Base-by-base conservation (phyloP, 2,329 filamentous ascomycete genomes). In the Fusarium sp. region DNA sequence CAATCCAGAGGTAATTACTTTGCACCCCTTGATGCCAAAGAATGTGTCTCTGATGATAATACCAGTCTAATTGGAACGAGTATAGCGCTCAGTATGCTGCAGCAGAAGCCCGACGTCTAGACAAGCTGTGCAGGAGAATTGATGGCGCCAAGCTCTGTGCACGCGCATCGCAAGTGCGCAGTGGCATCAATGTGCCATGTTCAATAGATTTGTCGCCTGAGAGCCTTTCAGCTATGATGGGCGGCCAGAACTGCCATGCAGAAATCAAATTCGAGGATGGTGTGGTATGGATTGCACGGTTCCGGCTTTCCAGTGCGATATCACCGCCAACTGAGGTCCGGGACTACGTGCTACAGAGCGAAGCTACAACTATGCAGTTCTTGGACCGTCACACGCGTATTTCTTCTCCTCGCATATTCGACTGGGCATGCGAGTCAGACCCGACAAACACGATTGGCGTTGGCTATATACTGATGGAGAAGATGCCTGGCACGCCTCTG, bases 381-480 rank as follows among this genome's bases (percentile, higher is more conserved):
- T 39, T 52, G 28, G 29, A 52, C 6, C 36, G 53, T 3, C 56
- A 52, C 39, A 52, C 48, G 5, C 4, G 19, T 25, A 52, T 52
- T 13, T 42, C 50, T 36, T 41, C 51, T 19, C 51, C 51, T 24
- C 34, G 36, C 40, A 34, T 53, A 22, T 47, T 53, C 9, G 51
- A 46, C 51, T 47, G 43, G 50, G 51, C 45, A 25, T 75, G 69
- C 46, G 71, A 72, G 45, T 70, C 70, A 10, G 70, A 73, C 51
- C 66, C 62, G 3, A 31, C 15, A 2, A 78, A 78, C 57, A 59
- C 59, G 24, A 47, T 78, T 32, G 74, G 76, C 9, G 69, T 76
- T 36, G 70, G 74, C 22, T 80, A 79, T 51, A 78, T 80, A 40
- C 67, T 80, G 15, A 76, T 80, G 71, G 75, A 80, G 54, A 80